Evolutionary conservation across 129 eudicot species (phyloP), one percentile per base, ranked within the genome.

Genomic region (Mikania micrantha): DNA sequence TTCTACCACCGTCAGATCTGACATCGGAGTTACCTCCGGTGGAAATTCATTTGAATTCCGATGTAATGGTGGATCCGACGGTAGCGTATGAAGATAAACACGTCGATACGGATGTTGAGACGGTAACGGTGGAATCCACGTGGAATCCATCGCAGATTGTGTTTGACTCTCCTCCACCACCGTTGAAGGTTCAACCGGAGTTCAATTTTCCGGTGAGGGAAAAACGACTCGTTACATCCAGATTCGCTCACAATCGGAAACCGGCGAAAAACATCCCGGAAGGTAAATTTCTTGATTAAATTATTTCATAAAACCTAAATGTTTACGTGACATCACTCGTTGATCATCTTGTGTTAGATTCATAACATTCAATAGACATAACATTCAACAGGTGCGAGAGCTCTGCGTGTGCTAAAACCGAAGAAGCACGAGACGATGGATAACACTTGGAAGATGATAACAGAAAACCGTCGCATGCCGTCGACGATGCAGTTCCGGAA

Each of bases 371-470:
- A n/a, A 36, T 1, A 1, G 39, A 16, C 4, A 6, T 5, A 22
- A 31, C 16, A 12, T 31, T 21, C 0, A 73, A 22, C 64, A 87
- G 95, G 87, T 35, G 84, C 72, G 15, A 81, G 75, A 68, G 85
- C 75, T 24, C 34, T 74, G 73, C 71, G 83, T 53, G 87, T 84
- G 58, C 53, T 78, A 34, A 79, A 75, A 69, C 84, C 85, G n/a
- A 87, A 74, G 73, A 76, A 73, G 64, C 86, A 79, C 45, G 95
- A 87, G 49, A 82, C 95, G 8, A 17, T 87, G 62, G 95, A 87
- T 47, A 79, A 44, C 75, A 87, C 95, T 7, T 87, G 95, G 95
- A 87, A 75, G 65, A 73, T 81, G 65, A 87, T 87, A 69, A 87
- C 90, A 32, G 90, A 84, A 4, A 83, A 84, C 3, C 80, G 87